Conservation (phyloP, 371 early-diverging fungal species). For the Lichtheimia corymbifera region DNA sequence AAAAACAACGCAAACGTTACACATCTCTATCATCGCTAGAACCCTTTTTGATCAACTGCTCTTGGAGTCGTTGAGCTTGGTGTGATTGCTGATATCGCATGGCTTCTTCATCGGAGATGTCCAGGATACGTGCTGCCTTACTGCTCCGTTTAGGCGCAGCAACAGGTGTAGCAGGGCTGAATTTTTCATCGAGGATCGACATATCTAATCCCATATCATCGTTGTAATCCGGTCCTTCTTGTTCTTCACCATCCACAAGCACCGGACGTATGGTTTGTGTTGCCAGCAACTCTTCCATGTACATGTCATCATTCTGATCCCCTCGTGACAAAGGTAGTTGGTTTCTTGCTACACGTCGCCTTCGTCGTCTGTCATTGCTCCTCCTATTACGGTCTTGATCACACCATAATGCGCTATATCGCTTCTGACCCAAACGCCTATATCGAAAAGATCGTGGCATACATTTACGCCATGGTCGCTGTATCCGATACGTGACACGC, state of each 20-base stretch:
- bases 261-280: slow-evolving; percentile 43
- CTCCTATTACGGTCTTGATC: no score
- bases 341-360: background rate
- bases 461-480: slow-evolving; percentile 11
- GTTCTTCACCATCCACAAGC: background rate
- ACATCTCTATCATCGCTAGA: background rate
- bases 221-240: slow-evolving; percentile 24
- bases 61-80: slow-evolving; percentile 8
- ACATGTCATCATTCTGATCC: slow-evolving; percentile 9
- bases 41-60: background rate
- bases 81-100: slow-evolving; percentile 18
- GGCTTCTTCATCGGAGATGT: slow-evolving; percentile 39
- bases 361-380: background rate
- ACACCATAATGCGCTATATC: no score
- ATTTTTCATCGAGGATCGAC: slow-evolving; percentile 28
- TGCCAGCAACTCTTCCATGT: slow-evolving; percentile 41
- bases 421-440: no score
- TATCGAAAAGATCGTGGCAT: background rate
- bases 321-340: background rate
- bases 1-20: slow-evolving; percentile 3
- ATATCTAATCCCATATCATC: slow-evolving; percentile 44
- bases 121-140: slow-evolving; percentile 36
- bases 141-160: slow-evolving; percentile 9
- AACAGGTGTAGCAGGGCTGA: background rate
- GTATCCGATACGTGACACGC: background rate